Evolutionary conservation across 768 basidiomycete species (phyloP).

Genomic region (Calocybe gangraenosa): DNA sequence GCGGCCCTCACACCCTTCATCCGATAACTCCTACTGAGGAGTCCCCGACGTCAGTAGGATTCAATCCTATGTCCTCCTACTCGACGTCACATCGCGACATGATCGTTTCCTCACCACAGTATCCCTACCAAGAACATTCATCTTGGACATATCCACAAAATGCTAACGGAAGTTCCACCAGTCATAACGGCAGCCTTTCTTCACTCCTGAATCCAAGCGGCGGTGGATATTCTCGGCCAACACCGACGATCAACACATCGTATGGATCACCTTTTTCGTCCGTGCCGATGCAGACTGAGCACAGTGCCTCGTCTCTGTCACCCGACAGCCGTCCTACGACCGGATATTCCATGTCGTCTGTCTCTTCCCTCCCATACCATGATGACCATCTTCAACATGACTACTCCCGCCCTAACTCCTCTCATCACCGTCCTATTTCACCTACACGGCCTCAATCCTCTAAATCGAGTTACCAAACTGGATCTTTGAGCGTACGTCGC

Average conservation of each 20-base stretch:
- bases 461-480: slow-evolving; percentile 49
- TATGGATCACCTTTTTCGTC: slow-evolving; percentile 69
- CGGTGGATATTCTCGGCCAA: slow-evolving; percentile 52
- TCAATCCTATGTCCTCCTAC: slow-evolving; percentile 40
- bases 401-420: slow-evolving; percentile 71
- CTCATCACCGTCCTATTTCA: slow-evolving; percentile 70
- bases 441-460: slow-evolving; percentile 61
- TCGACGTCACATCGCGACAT: slow-evolving; percentile 37
- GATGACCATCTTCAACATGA: slow-evolving; percentile 52
- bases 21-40: slow-evolving; percentile 71
- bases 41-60: slow-evolving; percentile 46
- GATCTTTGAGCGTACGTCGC: slow-evolving; percentile 65
- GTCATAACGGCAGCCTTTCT: slow-evolving; percentile 70
- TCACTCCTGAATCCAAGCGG: slow-evolving; percentile 74
- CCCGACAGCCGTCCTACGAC: slow-evolving; percentile 85
- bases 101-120: slow-evolving; percentile 49
- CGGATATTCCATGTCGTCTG: slow-evolving; percentile 82
- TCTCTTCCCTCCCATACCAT: slow-evolving; percentile 72
- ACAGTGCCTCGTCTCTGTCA: slow-evolving; percentile 70
- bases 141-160: slow-evolving; percentile 47
- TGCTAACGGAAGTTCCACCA: slow-evolving; percentile 49
- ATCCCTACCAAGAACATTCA: slow-evolving; percentile 59
- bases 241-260: slow-evolving; percentile 69
- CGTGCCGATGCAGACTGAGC: slow-evolving; percentile 63
- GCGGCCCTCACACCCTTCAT: slow-evolving; percentile 57